phyloP scores from a whole-genome alignment of 2,329 filamentous ascomycete species.

The Dactylellina parvicollis region DNA sequence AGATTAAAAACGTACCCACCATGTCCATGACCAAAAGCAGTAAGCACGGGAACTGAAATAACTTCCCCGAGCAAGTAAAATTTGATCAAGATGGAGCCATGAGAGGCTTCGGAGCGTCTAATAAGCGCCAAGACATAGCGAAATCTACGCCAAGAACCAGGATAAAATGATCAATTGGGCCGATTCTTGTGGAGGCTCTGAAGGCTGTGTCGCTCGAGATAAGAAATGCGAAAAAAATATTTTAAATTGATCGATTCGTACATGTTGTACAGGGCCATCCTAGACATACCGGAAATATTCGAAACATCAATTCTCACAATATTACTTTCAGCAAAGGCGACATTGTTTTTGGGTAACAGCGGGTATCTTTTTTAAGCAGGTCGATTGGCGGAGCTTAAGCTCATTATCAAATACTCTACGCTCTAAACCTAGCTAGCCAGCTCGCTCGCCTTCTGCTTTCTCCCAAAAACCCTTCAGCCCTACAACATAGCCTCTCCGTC shows the following conservation, averaged over 20 bases:
- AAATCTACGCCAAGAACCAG: conserved; percentile 2
- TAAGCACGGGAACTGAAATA: conserved; percentile 4
- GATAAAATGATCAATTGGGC: not conserved
- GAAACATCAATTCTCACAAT: too few species aligned
- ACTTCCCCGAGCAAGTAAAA: conserved; percentile 1
- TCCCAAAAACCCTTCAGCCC: conserved; percentile 1
- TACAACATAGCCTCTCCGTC: conserved; percentile 3
- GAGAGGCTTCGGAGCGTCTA: conserved; percentile 20
- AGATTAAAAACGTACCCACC: not conserved
- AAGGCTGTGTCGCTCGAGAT: conserved; percentile 3
- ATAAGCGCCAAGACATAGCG: conserved; percentile 29
- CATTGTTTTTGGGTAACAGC: too few species aligned
- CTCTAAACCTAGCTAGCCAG: too few species aligned
- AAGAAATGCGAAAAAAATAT: not conserved
- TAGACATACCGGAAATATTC: too few species aligned
- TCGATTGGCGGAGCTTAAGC: too few species aligned
- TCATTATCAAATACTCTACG: too few species aligned
- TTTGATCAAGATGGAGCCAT: not conserved
- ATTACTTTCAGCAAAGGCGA: too few species aligned
- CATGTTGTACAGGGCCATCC: too few species aligned
- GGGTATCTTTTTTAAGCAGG: too few species aligned
- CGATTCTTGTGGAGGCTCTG: not conserved
- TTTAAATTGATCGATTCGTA: too few species aligned
- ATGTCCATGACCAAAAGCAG: not conserved
- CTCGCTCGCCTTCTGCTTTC: not conserved